Percentiles rank a stretch among this genome's conserved stretches.
Evolutionary conservation across 345 rosid genomes (phyloP).

Genomic region (Clausena lansium): DNA sequence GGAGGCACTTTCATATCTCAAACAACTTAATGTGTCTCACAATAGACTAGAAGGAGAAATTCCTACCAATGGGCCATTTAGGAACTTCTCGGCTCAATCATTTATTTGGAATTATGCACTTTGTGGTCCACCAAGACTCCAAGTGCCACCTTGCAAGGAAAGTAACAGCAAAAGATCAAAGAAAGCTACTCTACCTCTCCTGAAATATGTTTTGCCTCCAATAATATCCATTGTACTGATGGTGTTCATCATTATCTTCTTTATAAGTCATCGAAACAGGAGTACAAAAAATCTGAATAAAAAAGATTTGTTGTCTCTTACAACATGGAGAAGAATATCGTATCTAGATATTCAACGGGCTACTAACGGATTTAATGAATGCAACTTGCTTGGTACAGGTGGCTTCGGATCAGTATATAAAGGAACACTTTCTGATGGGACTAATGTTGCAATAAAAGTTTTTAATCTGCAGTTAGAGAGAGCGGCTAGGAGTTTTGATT

Average conservation of each 20-base stretch:
- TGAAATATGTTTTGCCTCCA: not conserved
- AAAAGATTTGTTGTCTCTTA: not conserved
- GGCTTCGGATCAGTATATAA: too few relatives aligned
- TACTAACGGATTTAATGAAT: not conserved
- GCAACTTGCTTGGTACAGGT: too few relatives aligned
- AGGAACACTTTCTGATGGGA: too few relatives aligned
- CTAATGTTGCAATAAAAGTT: not conserved
- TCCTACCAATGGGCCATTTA: slow-evolving; percentile 4
- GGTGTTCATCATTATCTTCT: not conserved
- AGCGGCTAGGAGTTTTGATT: slow-evolving; percentile 1
- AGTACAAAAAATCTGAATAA: not conserved
- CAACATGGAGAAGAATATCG: slow-evolving; percentile 4
- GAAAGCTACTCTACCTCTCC: not conserved
- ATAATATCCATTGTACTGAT: not conserved
- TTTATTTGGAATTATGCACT: slow-evolving; percentile 1
- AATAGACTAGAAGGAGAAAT: not conserved
- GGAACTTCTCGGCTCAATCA: not conserved
- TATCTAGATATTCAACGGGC: not conserved
- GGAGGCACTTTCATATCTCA: too few relatives aligned
- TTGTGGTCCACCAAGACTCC: slow-evolving; percentile 8
- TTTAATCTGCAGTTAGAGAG: slow-evolving; percentile 5
- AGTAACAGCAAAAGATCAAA: not conserved
- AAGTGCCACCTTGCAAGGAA: not conserved
- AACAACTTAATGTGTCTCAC: too few relatives aligned
- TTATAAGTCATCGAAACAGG: not conserved